Percentiles rank a stretch among this genome's conserved stretches.
Evolutionary conservation across 768 basidiomycete species (phyloP).

Genomic region (Boletus edulis): DNA sequence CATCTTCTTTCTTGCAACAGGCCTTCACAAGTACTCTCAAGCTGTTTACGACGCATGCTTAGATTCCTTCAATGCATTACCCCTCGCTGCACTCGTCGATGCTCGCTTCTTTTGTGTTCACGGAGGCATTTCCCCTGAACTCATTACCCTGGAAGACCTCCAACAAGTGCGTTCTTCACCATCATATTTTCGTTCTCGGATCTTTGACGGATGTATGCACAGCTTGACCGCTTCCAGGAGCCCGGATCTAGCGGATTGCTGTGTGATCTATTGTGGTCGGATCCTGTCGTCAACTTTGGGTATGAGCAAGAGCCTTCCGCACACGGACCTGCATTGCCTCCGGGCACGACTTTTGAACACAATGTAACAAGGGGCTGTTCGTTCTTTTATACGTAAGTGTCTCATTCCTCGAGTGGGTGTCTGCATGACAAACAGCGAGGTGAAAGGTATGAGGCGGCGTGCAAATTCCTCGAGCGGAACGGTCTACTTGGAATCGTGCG

Average conservation of each 20-base stretch:
- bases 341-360: slow-evolving; percentile 65
- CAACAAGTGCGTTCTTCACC: slow-evolving; percentile 44
- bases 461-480: slow-evolving; percentile 92
- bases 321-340: slow-evolving; percentile 51
- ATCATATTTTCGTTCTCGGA: slow-evolving; percentile 1
- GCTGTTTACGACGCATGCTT: slow-evolving; percentile 90
- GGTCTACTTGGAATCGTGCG: slow-evolving; percentile 88
- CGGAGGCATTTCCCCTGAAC: slow-evolving; percentile 89
- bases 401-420: not conserved
- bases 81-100: slow-evolving; percentile 90
- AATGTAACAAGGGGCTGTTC: slow-evolving; percentile 90
- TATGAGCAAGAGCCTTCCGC: slow-evolving; percentile 61
- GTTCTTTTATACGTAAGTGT: slow-evolving; percentile 84
- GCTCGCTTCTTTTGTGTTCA: slow-evolving; percentile 97
- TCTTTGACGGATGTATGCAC: slow-evolving; percentile 8
- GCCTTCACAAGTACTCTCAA: slow-evolving; percentile 30
- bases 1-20: slow-evolving; percentile 15
- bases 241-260: slow-evolving; percentile 89
- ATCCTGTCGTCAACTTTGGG: slow-evolving; percentile 88
- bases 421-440: not conserved
- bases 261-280: slow-evolving; percentile 96
- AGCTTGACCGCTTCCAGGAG: slow-evolving; percentile 93
- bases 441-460: slow-evolving; percentile 82
- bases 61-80: slow-evolving; percentile 85
- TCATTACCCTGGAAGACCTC: slow-evolving; percentile 77